Evolutionary conservation across 371 early-diverging fungal species (phyloP), one percentile per base, ranked within the genome.

Genomic region (Syncephalastrum monosporum): DNA sequence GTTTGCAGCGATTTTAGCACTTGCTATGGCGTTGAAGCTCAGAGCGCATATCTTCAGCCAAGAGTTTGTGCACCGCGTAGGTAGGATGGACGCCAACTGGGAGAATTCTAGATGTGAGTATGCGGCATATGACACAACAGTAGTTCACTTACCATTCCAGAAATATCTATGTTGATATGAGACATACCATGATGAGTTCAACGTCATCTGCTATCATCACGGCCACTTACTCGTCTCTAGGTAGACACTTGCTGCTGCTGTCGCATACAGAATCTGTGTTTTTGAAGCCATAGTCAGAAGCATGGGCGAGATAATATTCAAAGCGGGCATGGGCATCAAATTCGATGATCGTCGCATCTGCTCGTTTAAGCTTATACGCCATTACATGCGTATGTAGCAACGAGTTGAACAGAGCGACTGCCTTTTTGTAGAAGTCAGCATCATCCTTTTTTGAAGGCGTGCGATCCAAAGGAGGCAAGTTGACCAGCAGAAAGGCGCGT

Each of bases 291-390:
- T 29, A 58, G 24, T 58, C 38, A 16, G 42, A 24, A 16, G 41
- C 50, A 33, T 52, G 52, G 17, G 50, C 42, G 16, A 60, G 42
- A 49, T 53, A 53, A 13, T 60, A 50, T 25, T 48, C 45, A 23
- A 53, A 60, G 54, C 54, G 49, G 19, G 27, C 21, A 16, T 60
- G 49, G 21, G 60, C 60, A 60, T 60, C 60, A 53, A 60, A 47
- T n/a, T 33, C 38, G 38, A 60, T 29, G 3, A 60, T 33, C 4
- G 49, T 48, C 1, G 24, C 50, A 19, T 60, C 54, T 5, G 47
- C 25, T 4, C 54, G 53, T 6, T 27, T 19, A 4, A 25, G 5
- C 21, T 42, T 47, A 38, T 33, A 60, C 4, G 16, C 4, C n/a
- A 45, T 48, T 3, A 43, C 25, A 17, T 42, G 54, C 5, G 16